Base-by-base conservation (phyloP, 139 green algal genomes). In the Ettlia oleoabundans region DNA sequence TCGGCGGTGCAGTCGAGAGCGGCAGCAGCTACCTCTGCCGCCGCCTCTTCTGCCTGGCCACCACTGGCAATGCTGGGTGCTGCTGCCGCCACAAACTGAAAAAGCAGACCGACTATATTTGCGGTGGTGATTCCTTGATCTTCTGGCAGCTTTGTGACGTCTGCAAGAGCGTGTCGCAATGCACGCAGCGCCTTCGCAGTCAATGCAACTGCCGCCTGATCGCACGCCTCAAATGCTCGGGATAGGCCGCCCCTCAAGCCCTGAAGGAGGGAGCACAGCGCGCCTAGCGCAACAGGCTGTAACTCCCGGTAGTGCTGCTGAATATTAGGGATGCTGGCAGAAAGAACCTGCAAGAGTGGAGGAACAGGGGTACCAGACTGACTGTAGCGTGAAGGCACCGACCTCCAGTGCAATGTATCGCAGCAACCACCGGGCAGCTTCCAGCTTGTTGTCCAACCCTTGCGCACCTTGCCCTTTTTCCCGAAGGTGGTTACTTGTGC, bases 181-280 rank as follows among this genome's bases (percentile, higher is more conserved):
- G 61, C 81, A 3, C 38, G 42, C 55, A 86, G 73, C 35, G 53
- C 32, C 15, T 28, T 61, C n/a, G 38, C 37, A 2, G 58, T 38
- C 18, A 76, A 37, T 3, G 53, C 70, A n/a, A 80, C 52, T 8
- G 55, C 4, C 24, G 30, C 32, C 1, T 43, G 33, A 4, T 53
- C 32, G 58, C 37, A 35, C 18, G 26, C 38, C 7, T 32, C 33
- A 1, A 32, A 32, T 0, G 63, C 77, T 2, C 26, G 47, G 0
- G 65, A 28, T 26, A 83, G 78, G 35, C 33, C 21, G 30, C 10
- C 9, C 0, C 7, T 5, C 63, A 81, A 32, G 38, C 22, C 10
- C 32, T 86, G 69, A 30, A 86, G 71, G 2, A 86, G 62, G 2
- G 58, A 63, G 72, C 71, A 82, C 37, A 86, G 72, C 24, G 40